A percentile compares a stretch with the other conserved stretches of the same genome.
Evolutionary conservation across 2,329 filamentous ascomycete species (phyloP).

Genomic region (Fusarium caatingaense): DNA sequence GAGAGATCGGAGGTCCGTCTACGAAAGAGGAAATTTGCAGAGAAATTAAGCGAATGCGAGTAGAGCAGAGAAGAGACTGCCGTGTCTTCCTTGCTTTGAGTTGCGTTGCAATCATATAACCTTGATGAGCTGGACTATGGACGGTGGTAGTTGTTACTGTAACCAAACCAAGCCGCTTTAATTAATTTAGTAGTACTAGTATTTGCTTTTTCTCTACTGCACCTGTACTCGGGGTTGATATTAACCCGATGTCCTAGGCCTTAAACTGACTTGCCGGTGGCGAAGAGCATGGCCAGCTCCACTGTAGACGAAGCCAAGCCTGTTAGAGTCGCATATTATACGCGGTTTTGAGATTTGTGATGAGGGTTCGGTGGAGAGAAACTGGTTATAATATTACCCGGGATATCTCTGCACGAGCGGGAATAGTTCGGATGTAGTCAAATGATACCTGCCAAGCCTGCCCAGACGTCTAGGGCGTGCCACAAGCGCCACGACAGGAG

Average conservation of each 20-base stretch:
- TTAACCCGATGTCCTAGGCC: constrained; percentile 4
- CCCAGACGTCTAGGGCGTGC: background rate
- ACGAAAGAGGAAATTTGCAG: background rate
- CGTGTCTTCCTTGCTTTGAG: background rate
- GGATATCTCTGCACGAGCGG: background rate
- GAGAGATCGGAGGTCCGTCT: background rate
- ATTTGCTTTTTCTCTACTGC: background rate
- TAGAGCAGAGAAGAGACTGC: background rate
- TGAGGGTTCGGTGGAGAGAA: background rate
- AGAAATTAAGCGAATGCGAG: constrained; percentile 3
- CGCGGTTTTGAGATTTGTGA: background rate
- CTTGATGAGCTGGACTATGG: background rate
- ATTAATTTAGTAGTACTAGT: background rate
- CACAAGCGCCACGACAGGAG: background rate
- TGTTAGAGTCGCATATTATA: background rate
- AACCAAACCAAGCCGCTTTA: background rate
- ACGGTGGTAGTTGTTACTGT: background rate
- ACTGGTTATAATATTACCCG: background rate
- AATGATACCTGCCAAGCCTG: background rate
- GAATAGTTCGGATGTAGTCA: background rate
- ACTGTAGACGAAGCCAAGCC: constrained; percentile 8
- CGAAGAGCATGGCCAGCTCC: constrained; percentile 1
- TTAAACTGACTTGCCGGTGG: constrained; percentile 10
- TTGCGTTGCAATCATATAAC: background rate
- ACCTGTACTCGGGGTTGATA: background rate